Evolutionary conservation across 1,284 basidiomycete species (phyloP), one percentile per base, ranked within the genome.

Genomic region (Puccinia sorghi): DNA sequence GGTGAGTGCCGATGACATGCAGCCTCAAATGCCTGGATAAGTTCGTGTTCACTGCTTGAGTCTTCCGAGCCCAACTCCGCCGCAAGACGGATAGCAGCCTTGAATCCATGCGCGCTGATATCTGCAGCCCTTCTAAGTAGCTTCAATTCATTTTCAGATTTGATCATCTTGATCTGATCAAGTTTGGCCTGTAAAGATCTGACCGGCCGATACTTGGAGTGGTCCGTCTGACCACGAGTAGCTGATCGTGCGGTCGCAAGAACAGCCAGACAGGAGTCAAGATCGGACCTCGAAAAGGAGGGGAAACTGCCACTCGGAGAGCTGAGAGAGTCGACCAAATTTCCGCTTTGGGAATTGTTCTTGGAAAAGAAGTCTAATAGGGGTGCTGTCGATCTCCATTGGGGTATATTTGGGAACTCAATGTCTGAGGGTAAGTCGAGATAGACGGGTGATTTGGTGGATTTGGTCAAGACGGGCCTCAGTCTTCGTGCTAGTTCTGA

Each of bases 21-120:
- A 81, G 83, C 96, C 84, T 95, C 92, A 83, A 97, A 97, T 83
- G 93, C 91, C 11, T 93, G 91, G 0, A 90, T 92, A 4, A 96
- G 85, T 37, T 88, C 87, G 57, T 89, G 87, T 84, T 97, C 94
- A 1, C 90, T 89, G 79, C 90, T 84, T 2, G 90, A 91, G 4
- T 90, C 88, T 5, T 71, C 43, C 9, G 69, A 27, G 13, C 39
- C 25, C 1, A 72, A 64, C 4, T 69, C 73, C 66, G 87, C 84
- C 0, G 92, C 88, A 82, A 93, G 92, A 11, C 90, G 88, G 94
- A 97, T 97, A 32, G 79, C 63, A 46, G 92, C 92, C 22, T 90
- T 89, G 83, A 93, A 90, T 2, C 91, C 91, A 20, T 87, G 87
- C 7, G 88, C 90, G 83, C 91, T 93, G 27, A 93, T 90, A 80